phyloP scores from a whole-genome alignment of 805 yeast genomes.

The Ogataea trehalophila region DNA sequence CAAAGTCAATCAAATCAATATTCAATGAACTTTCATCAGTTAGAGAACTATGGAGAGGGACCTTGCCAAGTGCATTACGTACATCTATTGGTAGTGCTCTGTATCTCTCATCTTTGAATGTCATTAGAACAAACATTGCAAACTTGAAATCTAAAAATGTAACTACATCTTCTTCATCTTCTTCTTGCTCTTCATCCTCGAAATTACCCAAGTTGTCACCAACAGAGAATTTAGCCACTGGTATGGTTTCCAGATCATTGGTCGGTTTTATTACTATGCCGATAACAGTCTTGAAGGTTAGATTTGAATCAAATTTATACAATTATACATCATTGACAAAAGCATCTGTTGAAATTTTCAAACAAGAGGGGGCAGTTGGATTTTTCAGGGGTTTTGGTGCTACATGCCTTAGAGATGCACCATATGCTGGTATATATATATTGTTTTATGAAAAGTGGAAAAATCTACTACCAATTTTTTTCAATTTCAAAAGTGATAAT shows the following conservation, averaged over 20 bases:
- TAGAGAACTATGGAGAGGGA: constrained; percentile 83
- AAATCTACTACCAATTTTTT: constrained; percentile 41
- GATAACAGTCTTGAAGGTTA: constrained; percentile 80
- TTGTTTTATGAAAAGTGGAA: constrained; percentile 78
- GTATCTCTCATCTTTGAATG: constrained; percentile 69
- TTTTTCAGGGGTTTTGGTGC: constrained; percentile 87
- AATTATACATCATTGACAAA: constrained; percentile 58
- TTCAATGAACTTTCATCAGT: constrained; percentile 38
- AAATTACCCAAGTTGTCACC: constrained; percentile 69
- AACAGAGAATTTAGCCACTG: constrained; percentile 65
- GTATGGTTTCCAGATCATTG: constrained; percentile 70
- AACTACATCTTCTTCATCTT: constrained; percentile 1
- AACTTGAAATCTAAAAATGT: constrained; percentile 12
- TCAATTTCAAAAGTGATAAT: constrained; percentile 18
- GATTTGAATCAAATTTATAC: constrained; percentile 81
- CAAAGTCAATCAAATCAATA: constrained; percentile 28
- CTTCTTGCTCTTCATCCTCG: constrained; percentile 33
- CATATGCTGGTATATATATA: constrained; percentile 92
- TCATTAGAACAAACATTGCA: constrained; percentile 50
- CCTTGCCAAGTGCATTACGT: constrained; percentile 82
- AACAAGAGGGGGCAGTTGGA: constrained; percentile 51
- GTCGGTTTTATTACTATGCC: constrained; percentile 95
- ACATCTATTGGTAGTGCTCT: constrained; percentile 89
- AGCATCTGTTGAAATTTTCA: constrained; percentile 54
- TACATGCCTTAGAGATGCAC: constrained; percentile 87